Conservation (phyloP, 805 yeast genomes). For the Scheffersomyces lignosus region DNA sequence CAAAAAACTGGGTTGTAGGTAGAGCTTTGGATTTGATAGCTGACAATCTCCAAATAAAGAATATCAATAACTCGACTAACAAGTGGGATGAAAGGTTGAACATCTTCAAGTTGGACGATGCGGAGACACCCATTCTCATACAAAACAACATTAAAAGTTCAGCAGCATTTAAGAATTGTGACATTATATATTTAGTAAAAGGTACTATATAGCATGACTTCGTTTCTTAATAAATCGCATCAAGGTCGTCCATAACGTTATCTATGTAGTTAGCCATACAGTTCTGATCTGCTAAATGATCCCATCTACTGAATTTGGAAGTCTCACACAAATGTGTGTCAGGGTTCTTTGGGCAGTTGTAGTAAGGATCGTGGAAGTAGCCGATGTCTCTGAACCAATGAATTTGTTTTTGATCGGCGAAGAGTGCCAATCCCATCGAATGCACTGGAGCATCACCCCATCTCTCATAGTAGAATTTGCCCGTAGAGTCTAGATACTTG, state of each 20-base stretch:
- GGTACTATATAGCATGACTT: constrained; percentile 33
- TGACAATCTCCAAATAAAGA: constrained; percentile 45
- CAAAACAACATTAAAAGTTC: constrained; percentile 37
- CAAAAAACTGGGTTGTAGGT: constrained; percentile 61
- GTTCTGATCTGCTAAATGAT: constrained; percentile 60
- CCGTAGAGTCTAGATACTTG: constrained; percentile 60
- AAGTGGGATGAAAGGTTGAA: constrained; percentile 44
- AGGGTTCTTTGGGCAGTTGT: constrained; percentile 65
- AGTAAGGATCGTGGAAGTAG: constrained; percentile 71
- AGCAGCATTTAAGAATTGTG: constrained; percentile 48
- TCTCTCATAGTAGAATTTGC: constrained; percentile 85
- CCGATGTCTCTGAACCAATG: constrained; percentile 92
- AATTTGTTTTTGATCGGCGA: constrained; percentile 64
- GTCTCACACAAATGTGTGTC: constrained; percentile 47
- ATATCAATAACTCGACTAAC: constrained; percentile 48
- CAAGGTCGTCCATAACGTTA: constrained; percentile 25
- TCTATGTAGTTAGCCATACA: constrained; percentile 74
- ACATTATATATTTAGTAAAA: constrained; percentile 51
- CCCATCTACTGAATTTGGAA: constrained; percentile 56
- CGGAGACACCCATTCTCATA: constrained; percentile 30
- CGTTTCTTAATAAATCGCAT: constrained; percentile 4
- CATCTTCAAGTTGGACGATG: constrained; percentile 39
- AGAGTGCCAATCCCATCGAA: constrained; percentile 68
- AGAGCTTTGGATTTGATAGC: constrained; percentile 55
- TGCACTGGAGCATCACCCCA: constrained; percentile 97